phyloP scores from a whole-genome alignment of 106 monocot species.

The Platanthera zijinensis region DNA sequence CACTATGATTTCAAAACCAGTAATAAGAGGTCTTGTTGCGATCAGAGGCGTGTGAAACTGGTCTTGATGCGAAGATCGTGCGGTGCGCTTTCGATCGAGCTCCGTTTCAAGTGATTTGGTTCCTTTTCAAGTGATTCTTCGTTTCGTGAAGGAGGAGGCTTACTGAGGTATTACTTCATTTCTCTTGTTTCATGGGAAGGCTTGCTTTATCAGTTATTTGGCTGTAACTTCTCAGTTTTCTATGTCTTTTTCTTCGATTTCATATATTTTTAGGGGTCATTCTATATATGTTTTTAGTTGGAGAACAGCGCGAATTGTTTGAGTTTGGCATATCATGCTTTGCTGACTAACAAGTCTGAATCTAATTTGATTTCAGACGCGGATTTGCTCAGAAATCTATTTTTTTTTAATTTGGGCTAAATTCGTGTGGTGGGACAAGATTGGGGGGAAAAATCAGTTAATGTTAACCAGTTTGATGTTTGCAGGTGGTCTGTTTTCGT shows the following conservation, averaged over 20 bases:
- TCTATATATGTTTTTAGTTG: background rate
- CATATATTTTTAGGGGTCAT: too few species aligned
- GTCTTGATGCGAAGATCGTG: background rate
- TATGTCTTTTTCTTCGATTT: background rate
- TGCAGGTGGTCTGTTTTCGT: background rate
- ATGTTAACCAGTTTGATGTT: background rate
- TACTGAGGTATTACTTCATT: background rate
- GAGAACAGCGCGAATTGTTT: background rate
- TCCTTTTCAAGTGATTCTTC: background rate
- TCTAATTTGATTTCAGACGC: background rate
- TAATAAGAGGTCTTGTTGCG: background rate
- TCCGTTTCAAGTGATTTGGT: conserved; percentile 3
- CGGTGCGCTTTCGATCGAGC: background rate
- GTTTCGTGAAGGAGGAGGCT: background rate
- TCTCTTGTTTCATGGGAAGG: background rate
- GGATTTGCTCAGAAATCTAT: background rate
- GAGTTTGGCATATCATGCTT: background rate
- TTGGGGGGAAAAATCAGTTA: background rate
- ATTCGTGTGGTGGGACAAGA: background rate
- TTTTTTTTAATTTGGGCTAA: too few species aligned
- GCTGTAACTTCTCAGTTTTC: background rate
- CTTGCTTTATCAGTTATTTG: background rate
- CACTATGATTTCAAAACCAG: background rate
- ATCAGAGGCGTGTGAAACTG: background rate
- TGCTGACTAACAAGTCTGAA: background rate